Evolutionary conservation across 2,329 filamentous ascomycete genomes (phyloP).

Genomic region (Colletotrichum australisinense): DNA sequence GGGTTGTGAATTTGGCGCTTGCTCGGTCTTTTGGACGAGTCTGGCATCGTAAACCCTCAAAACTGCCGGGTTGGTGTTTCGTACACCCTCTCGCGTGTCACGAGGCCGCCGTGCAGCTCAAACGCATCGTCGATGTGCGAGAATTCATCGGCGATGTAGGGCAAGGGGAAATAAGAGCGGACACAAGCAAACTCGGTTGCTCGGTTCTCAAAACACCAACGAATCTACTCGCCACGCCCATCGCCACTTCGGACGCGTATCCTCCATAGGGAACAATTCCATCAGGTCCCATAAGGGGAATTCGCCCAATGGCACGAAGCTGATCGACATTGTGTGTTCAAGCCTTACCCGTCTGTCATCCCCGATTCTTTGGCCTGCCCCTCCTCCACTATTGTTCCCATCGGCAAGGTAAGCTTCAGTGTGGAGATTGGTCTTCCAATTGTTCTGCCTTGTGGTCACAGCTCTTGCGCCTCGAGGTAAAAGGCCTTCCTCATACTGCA

Average conservation of each 20-base stretch:
- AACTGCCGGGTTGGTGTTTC: neutral
- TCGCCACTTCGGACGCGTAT: neutral
- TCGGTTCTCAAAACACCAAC: neutral
- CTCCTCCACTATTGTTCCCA: neutral
- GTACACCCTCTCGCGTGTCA: neutral
- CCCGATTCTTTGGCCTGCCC: neutral
- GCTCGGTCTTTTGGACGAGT: neutral
- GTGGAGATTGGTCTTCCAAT: neutral
- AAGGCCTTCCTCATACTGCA: neutral
- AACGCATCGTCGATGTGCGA: neutral
- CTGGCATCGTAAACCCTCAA: neutral
- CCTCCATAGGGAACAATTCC: constrained; percentile 10
- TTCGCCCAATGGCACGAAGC: neutral
- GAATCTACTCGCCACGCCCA: neutral
- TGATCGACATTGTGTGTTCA: neutral
- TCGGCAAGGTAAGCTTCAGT: neutral
- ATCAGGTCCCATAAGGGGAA: neutral
- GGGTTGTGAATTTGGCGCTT: neutral
- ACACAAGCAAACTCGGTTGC: neutral
- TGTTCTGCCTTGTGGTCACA: neutral
- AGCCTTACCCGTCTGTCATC: constrained; percentile 8
- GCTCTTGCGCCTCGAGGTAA: neutral
- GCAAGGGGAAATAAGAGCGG: neutral
- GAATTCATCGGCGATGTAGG: neutral
- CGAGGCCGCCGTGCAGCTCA: neutral